These are phyloP conservation scores for Exophiala viscosa DNA, from an alignment of 2,329 filamentous ascomycete species.

Conservation along the genomic window DNA sequence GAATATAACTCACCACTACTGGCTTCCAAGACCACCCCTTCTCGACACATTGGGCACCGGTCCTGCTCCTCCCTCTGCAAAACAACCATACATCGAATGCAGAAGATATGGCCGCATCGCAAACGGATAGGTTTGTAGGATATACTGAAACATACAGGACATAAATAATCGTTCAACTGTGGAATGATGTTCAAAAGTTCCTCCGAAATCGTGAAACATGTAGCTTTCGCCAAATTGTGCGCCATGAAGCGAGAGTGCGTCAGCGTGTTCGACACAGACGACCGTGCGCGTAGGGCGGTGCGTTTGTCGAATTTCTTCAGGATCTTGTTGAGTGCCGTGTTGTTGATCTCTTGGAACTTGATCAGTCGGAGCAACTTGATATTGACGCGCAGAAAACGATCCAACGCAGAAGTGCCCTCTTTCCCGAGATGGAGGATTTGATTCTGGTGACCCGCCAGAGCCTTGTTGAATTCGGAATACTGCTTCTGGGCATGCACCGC, in stretches of 20 bases:
- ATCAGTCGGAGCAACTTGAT: conserved; percentile 71
- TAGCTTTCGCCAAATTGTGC: conserved; percentile 66
- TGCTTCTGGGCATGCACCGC: conserved; percentile 64
- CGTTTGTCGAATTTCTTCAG: conserved; percentile 89
- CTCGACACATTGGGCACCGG: conserved; percentile 72
- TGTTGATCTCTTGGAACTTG: conserved; percentile 81
- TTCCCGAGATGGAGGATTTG: conserved; percentile 61
- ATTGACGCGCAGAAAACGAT: conserved; percentile 70
- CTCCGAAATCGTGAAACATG: conserved; percentile 70
- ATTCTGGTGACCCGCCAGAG: conserved; percentile 51
- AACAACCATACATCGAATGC: conserved; percentile 76
- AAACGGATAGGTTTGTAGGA: conserved; percentile 79
- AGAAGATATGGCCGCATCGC: conserved; percentile 72
- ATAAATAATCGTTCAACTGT: conserved; percentile 78
- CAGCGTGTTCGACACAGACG: conserved; percentile 29
- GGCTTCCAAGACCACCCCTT: conserved; percentile 66
- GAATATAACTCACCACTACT: conserved; percentile 53
- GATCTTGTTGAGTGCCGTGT: conserved; percentile 73
- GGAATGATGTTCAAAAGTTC: conserved; percentile 71
- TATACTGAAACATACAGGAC: conserved; percentile 74
- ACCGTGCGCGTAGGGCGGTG: conserved; percentile 67
- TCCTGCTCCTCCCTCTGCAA: conserved; percentile 68
- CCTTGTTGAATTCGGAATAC: conserved; percentile 65
- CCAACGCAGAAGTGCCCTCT: conserved; percentile 62
- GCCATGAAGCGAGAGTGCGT: conserved; percentile 36